These are phyloP conservation scores for Przewalskia tangutica DNA, from an alignment of 257 asterid species.

Conservation along the genomic window DNA sequence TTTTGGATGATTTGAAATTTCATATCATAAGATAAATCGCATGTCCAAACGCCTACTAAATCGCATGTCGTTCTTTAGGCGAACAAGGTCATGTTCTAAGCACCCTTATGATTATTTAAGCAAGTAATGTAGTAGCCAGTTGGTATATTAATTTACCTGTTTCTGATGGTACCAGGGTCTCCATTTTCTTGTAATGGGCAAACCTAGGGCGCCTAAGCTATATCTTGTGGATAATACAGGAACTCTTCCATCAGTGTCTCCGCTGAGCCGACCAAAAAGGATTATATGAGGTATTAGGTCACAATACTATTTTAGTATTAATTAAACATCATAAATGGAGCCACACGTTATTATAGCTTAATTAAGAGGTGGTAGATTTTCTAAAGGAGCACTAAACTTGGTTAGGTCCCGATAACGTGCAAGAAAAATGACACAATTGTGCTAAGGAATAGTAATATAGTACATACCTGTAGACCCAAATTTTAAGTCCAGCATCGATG, in stretches of 20 bases:
- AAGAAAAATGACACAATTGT: not conserved
- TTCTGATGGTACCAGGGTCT: conserved; percentile 86
- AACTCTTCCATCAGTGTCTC: conserved; percentile 88
- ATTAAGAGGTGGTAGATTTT: not conserved
- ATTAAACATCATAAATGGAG: not conserved
- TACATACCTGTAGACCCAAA: conserved; percentile 92
- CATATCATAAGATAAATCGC: too few species aligned
- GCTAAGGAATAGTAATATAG: not conserved
- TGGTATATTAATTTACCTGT: conserved; percentile 36
- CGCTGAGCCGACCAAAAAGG: conserved; percentile 29
- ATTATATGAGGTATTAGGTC: not conserved
- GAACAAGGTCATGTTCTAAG: too few species aligned
- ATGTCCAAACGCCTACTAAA: too few species aligned
- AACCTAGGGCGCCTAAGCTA: conserved; percentile 55
- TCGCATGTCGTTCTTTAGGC: too few species aligned
- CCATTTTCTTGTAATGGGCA: conserved; percentile 65
- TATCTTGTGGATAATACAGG: conserved; percentile 82
- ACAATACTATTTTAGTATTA: too few species aligned
- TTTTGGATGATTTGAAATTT: too few species aligned
- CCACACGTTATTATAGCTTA: not conserved
- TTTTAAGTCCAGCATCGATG: conserved; percentile 56
- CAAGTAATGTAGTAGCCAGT: too few species aligned
- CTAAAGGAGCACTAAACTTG: not conserved
- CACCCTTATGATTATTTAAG: too few species aligned
- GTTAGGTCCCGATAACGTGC: not conserved